These are phyloP conservation scores for Colletotrichum gloeosporioides DNA, from an alignment of 2,329 filamentous ascomycete genomes.

Conservation along the genomic window DNA sequence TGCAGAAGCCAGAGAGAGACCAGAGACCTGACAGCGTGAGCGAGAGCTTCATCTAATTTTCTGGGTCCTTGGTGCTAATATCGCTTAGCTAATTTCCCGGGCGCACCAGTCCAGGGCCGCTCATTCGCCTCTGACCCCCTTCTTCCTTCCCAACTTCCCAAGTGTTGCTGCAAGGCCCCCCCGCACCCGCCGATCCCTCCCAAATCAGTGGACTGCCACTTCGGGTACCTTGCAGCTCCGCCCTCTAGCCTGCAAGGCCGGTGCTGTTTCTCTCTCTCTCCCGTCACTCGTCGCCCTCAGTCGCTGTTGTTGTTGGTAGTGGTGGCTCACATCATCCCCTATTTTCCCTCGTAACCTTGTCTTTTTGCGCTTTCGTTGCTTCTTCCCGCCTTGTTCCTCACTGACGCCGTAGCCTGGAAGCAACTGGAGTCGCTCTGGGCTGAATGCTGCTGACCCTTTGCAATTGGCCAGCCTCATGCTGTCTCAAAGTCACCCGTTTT, in stretches of 20 bases:
- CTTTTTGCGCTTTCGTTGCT: neutral
- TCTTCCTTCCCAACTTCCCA: neutral
- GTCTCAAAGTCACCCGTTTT: slow-evolving; percentile 1
- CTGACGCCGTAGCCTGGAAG: neutral
- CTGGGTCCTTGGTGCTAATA: slow-evolving; percentile 18
- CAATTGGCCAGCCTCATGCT: neutral
- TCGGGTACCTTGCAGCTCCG: slow-evolving; percentile 20
- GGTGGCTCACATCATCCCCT: neutral
- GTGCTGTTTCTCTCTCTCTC: neutral
- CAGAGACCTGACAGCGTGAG: neutral
- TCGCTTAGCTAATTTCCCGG: slow-evolving; percentile 27
- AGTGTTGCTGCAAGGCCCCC: neutral
- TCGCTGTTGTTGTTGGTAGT: neutral
- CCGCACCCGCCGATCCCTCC: slow-evolving; percentile 10
- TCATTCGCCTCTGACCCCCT: neutral
- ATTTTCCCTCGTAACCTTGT: neutral
- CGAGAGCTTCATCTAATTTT: slow-evolving; percentile 19
- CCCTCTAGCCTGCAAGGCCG: neutral
- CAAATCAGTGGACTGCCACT: neutral
- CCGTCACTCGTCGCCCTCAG: neutral
- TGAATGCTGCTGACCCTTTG: neutral
- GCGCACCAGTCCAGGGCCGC: neutral
- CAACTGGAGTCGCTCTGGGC: neutral
- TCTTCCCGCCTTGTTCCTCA: neutral
- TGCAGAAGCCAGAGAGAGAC: neutral